These are phyloP conservation scores for Lophium mytilinum DNA, from an alignment of 495 filamentous ascomycete genomes.

Conservation along the genomic window DNA sequence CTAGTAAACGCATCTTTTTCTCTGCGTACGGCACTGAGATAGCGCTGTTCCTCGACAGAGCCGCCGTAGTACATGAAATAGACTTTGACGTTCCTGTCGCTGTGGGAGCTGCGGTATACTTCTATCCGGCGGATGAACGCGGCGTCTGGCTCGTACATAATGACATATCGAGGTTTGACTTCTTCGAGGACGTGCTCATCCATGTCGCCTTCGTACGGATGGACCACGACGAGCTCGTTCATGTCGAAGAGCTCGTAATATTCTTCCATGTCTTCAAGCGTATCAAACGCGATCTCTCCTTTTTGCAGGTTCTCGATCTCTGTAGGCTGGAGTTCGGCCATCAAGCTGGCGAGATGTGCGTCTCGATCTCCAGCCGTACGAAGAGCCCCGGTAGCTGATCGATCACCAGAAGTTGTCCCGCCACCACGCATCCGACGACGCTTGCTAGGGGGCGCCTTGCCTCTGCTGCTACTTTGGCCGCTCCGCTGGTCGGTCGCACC, in stretches of 20 bases:
- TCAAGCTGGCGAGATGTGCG: slow-evolving; percentile 57
- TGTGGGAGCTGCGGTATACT: slow-evolving; percentile 90
- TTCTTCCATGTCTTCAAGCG: slow-evolving; percentile 73
- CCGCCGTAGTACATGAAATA: slow-evolving; percentile 95
- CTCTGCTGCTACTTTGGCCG: slow-evolving; percentile 41
- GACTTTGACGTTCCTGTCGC: slow-evolving; percentile 76
- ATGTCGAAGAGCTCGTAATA: slow-evolving; percentile 92
- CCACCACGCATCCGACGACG: slow-evolving; percentile 80
- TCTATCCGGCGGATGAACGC: slow-evolving; percentile 91
- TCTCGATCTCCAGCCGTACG: slow-evolving; percentile 75
- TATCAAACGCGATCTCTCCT: slow-evolving; percentile 70
- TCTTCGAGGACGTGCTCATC: slow-evolving; percentile 95
- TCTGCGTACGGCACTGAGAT: slow-evolving; percentile 74
- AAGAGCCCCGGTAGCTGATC: slow-evolving; percentile 58
- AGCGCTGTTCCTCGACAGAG: slow-evolving; percentile 94
- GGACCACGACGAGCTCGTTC: slow-evolving; percentile 78
- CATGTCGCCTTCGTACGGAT: slow-evolving; percentile 91
- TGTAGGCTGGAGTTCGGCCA: slow-evolving; percentile 60
- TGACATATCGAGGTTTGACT: slow-evolving; percentile 82
- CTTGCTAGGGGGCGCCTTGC: slow-evolving; percentile 74
- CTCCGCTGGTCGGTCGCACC: slow-evolving; percentile 45
- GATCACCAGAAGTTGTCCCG: slow-evolving; percentile 43
- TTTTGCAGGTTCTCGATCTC: slow-evolving; percentile 56
- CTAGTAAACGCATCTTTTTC: slow-evolving; percentile 95
- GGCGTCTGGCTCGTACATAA: slow-evolving; percentile 98